Conservation (phyloP, 352 stramenopile genomes). For the Globisporangium ultimum region DNA sequence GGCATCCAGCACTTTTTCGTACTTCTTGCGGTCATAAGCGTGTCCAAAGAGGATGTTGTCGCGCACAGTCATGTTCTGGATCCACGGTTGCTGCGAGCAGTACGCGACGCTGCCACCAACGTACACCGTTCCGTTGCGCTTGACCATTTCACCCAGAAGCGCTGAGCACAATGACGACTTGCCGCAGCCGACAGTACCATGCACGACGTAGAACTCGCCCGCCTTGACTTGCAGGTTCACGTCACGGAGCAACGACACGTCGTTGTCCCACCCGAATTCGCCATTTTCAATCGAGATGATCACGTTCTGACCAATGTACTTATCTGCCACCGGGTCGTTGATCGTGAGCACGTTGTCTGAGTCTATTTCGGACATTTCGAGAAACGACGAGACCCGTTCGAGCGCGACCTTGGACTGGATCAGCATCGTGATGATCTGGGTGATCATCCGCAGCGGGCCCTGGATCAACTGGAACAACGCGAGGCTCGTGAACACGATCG, state of each 20-base stretch:
- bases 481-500: too few relatives aligned
- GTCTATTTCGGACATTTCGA: slow-evolving; percentile 44
- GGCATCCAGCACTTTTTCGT: slow-evolving; percentile 46
- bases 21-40: slow-evolving; percentile 46
- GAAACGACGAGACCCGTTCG: slow-evolving; percentile 15
- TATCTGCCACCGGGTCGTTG: slow-evolving; percentile 7
- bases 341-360: slow-evolving; percentile 12
- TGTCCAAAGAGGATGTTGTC: slow-evolving; percentile 94
- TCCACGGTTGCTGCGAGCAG: slow-evolving; percentile 89
- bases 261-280: slow-evolving; percentile 25
- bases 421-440: too few relatives aligned
- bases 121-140: slow-evolving; percentile 10
- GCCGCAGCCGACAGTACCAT: slow-evolving; percentile 88
- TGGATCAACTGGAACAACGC: too few relatives aligned
- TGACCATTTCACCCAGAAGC: slow-evolving; percentile 90
- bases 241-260: slow-evolving; percentile 27
- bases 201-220: slow-evolving; percentile 88
- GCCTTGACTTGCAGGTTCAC: slow-evolving; percentile 46
- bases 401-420: too few relatives aligned
- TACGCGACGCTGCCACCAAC: slow-evolving; percentile 54
- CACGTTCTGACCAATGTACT: slow-evolving; percentile 17
- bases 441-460: too few relatives aligned
- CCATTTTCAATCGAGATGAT: slow-evolving; percentile 29
- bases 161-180: slow-evolving; percentile 91
- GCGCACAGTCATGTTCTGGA: slow-evolving; percentile 73